These are phyloP conservation scores for Myochromella boudieri DNA, from an alignment of 768 basidiomycete species.

Conservation along the genomic window DNA sequence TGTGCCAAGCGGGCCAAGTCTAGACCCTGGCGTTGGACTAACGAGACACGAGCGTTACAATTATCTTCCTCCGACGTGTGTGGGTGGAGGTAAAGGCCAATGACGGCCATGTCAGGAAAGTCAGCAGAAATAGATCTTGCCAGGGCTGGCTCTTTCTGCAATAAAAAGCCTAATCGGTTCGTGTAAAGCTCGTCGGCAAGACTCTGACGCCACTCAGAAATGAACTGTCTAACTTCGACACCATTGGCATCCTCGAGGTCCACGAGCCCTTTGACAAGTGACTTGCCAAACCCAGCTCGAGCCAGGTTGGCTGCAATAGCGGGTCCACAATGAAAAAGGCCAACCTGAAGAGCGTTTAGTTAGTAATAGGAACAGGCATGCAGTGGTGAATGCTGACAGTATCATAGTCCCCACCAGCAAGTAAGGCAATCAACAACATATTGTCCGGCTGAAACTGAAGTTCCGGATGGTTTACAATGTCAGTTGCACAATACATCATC, in stretches of 20 bases:
- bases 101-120: not conserved
- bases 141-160: too few relatives aligned
- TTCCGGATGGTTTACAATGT: not conserved
- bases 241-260: too few relatives aligned
- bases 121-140: too few relatives aligned
- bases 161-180: too few relatives aligned
- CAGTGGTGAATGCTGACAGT: not conserved
- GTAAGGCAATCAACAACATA: slow-evolving; percentile 5
- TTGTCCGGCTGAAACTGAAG: not conserved
- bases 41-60: not conserved
- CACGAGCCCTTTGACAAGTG: not conserved
- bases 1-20: not conserved
- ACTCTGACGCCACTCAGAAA: too few relatives aligned
- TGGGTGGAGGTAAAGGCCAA: slow-evolving; percentile 6
- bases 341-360: not conserved
- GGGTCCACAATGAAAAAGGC: not conserved
- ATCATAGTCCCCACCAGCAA: slow-evolving; percentile 7
- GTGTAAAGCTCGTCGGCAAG: too few relatives aligned
- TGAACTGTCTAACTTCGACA: too few relatives aligned
- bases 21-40: not conserved
- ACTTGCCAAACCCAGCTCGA: not conserved
- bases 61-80: slow-evolving; percentile 1
- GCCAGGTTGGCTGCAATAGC: not conserved
- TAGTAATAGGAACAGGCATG: too few relatives aligned
- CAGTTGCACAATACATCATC: not conserved